A percentile compares a stretch with the other conserved stretches of the same genome.
Conservation (phyloP, 345 rosid genomes). For the Gynandropsis gynandra region DNA sequence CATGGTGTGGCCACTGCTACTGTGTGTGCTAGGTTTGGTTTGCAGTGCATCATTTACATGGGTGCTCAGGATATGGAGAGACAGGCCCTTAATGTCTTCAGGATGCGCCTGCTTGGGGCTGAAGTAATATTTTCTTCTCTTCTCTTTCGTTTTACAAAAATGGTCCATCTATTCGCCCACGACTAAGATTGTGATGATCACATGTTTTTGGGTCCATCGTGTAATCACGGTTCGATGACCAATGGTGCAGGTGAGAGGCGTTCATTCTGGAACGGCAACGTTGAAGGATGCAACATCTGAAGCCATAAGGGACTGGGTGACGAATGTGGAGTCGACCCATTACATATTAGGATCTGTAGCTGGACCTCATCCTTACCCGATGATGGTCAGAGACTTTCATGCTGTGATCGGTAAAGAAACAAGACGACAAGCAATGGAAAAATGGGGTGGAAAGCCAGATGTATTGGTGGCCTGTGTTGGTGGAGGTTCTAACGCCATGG, state of each 20-base stretch:
- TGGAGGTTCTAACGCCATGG: constrained; percentile 93
- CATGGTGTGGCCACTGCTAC: constrained; percentile 98
- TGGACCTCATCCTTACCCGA: constrained; percentile 96
- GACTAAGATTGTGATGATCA: too few species aligned
- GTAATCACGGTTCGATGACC: too few species aligned
- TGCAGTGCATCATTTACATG: constrained; percentile 80
- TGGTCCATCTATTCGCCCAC: too few species aligned
- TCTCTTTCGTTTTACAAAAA: background rate
- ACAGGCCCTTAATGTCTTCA: constrained; percentile 83
- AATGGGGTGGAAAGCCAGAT: constrained; percentile 97
- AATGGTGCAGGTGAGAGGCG: constrained; percentile 48
- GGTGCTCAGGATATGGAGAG: constrained; percentile 97
- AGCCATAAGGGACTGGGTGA: constrained; percentile 91
- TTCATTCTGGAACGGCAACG: constrained; percentile 70
- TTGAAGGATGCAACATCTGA: constrained; percentile 68
- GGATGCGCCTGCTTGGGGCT: constrained; percentile 90
- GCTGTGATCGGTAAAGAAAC: constrained; percentile 89
- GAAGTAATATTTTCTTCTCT: constrained; percentile 39
- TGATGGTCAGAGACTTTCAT: constrained; percentile 96
- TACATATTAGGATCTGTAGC: constrained; percentile 92
- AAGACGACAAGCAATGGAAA: constrained; percentile 72
- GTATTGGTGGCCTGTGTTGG: constrained; percentile 89
- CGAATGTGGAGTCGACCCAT: constrained; percentile 91
- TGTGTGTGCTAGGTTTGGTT: constrained; percentile 80
- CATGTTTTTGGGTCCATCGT: too few species aligned